Percentiles rank a stretch among this genome's conserved stretches.
phyloP scores from a whole-genome alignment of 2,329 filamentous ascomycete species.

The Verticillium nubilum region DNA sequence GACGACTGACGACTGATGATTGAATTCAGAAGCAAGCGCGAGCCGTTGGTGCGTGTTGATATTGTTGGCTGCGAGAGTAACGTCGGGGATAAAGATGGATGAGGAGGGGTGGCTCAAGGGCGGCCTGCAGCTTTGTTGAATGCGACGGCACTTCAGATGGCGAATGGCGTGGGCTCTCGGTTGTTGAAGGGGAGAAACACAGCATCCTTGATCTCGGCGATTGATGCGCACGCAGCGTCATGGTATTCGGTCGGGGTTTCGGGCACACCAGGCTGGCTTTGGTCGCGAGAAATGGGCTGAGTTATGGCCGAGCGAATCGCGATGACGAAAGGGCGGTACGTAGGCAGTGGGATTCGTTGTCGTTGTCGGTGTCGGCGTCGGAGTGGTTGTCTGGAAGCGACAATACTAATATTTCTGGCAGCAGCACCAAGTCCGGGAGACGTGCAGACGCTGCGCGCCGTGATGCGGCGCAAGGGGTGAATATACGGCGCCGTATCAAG shows the following conservation, averaged over 20 bases:
- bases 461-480: not conserved
- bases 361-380: not conserved
- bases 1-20: constrained; percentile 1
- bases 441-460: not conserved
- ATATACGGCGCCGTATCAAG: not conserved
- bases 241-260: constrained; percentile 27
- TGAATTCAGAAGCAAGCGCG: constrained; percentile 3
- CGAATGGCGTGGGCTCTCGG: constrained; percentile 4
- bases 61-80: constrained; percentile 3
- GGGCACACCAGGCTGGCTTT: constrained; percentile 20
- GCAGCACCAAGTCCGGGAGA: not conserved
- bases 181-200: constrained; percentile 2
- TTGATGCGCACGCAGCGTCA: constrained; percentile 34
- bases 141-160: constrained; percentile 2
- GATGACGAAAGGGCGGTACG: not conserved
- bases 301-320: not conserved
- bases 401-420: not conserved
- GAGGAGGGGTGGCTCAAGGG: constrained; percentile 3
- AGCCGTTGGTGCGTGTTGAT: constrained; percentile 9
- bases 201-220: constrained; percentile 23
- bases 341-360: not conserved
- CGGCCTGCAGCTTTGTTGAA: constrained; percentile 8
- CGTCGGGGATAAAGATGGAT: constrained; percentile 4
- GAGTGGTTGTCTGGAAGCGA: not conserved
- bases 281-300: not conserved